Percentiles rank a stretch among this genome's conserved stretches.
phyloP scores from a whole-genome alignment of 352 stramenopile species.

The Blastocystis sp. region DNA sequence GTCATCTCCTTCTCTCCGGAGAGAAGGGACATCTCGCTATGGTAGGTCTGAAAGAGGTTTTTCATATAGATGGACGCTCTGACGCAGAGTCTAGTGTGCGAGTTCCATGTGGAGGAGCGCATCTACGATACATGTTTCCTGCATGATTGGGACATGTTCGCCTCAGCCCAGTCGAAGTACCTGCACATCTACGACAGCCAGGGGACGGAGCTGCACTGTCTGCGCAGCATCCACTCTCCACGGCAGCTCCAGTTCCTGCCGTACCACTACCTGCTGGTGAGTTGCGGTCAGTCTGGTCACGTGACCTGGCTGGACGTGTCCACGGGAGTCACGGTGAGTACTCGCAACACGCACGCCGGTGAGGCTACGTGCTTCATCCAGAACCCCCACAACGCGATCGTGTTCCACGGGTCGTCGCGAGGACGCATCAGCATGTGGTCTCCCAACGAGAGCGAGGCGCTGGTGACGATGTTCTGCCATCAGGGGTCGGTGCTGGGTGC shows the following conservation, averaged over 20 bases:
- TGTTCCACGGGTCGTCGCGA: conserved; percentile 89
- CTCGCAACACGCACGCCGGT: not conserved
- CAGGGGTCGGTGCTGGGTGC: conserved; percentile 84
- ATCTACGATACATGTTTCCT: conserved; percentile 90
- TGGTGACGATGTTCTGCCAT: conserved; percentile 95
- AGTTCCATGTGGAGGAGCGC: conserved; percentile 86
- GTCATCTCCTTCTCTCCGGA: conserved; percentile 85
- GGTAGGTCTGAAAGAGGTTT: conserved; percentile 73
- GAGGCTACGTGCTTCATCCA: conserved; percentile 66
- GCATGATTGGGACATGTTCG: conserved; percentile 93
- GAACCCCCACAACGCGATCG: conserved; percentile 90
- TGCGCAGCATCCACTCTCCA: conserved; percentile 82
- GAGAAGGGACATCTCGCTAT: conserved; percentile 86
- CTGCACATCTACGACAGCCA: conserved; percentile 95
- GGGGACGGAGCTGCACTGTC: conserved; percentile 89
- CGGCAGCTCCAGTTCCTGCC: conserved; percentile 88
- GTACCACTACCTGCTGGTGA: conserved; percentile 94
- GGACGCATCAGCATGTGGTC: conserved; percentile 94
- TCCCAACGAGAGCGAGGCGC: conserved; percentile 79
- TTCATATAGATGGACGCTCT: conserved; percentile 42
- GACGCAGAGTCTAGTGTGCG: conserved; percentile 74
- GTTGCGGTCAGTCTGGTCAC: conserved; percentile 76
- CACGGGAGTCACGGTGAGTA: conserved; percentile 56
- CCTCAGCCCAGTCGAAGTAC: conserved; percentile 90
- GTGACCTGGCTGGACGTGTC: conserved; percentile 19